Evolutionary conservation across 2,329 filamentous ascomycete species (phyloP).

Genomic region (Pseudogymnoascus sp.): DNA sequence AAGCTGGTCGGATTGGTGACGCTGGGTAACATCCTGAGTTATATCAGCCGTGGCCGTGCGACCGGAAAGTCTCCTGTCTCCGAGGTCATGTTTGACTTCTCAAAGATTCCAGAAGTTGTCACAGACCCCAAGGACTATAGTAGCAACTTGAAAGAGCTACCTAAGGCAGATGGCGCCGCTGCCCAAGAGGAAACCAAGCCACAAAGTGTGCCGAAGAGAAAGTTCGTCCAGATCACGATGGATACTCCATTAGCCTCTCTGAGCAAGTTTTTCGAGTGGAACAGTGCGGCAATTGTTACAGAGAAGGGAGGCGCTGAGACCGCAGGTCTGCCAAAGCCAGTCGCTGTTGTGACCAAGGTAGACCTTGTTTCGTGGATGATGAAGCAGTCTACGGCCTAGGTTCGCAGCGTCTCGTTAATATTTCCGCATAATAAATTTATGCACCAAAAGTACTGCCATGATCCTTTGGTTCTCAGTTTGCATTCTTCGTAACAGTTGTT

Average conservation of each 20-base stretch:
- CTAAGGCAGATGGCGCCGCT: slow-evolving; percentile 24
- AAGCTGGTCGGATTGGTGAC: slow-evolving; percentile 88
- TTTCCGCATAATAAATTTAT: not conserved
- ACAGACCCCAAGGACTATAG: slow-evolving; percentile 69
- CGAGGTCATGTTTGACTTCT: slow-evolving; percentile 96
- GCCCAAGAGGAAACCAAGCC: slow-evolving; percentile 28
- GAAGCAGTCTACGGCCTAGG: slow-evolving; percentile 44
- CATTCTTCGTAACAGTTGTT: not conserved
- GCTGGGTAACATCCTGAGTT: slow-evolving; percentile 86
- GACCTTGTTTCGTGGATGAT: slow-evolving; percentile 91
- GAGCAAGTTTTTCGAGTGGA: slow-evolving; percentile 96
- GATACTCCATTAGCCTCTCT: slow-evolving; percentile 78
- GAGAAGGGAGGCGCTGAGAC: slow-evolving; percentile 53
- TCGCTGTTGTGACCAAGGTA: slow-evolving; percentile 93
- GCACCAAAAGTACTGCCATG: not conserved
- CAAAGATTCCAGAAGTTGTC: slow-evolving; percentile 76
- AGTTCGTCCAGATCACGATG: slow-evolving; percentile 90
- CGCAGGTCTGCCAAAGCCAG: slow-evolving; percentile 58
- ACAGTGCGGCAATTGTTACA: slow-evolving; percentile 90
- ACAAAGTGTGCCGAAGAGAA: slow-evolving; percentile 45
- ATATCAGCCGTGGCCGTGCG: slow-evolving; percentile 78
- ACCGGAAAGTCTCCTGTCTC: slow-evolving; percentile 65
- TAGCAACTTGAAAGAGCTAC: slow-evolving; percentile 30
- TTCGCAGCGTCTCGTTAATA: not conserved
- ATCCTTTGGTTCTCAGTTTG: not conserved